Conservation (phyloP, 352 stramenopile genomes). For the Phytophthora litchii region DNA sequence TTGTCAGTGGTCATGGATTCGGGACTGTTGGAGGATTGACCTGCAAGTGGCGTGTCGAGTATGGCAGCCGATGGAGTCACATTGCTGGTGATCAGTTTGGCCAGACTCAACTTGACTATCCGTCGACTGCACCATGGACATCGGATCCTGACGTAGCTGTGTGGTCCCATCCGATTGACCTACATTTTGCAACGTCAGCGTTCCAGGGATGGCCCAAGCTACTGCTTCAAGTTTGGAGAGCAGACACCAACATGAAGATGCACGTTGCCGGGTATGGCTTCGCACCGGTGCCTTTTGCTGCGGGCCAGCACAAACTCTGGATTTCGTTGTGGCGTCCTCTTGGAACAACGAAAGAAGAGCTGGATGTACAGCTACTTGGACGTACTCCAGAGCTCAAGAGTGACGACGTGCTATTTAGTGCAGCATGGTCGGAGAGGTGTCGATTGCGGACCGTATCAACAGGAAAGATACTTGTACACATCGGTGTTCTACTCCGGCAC, state of each 20-base stretch:
- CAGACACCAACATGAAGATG: constrained; percentile 52
- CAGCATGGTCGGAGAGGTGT: constrained; percentile 63
- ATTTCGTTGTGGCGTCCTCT: constrained; percentile 67
- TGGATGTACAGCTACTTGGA: constrained; percentile 54
- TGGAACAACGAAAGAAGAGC: constrained; percentile 53
- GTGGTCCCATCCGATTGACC: constrained; percentile 71
- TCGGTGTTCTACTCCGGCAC: constrained; percentile 61
- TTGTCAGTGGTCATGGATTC: constrained; percentile 62
- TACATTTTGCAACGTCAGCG: constrained; percentile 62
- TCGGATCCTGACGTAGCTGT: constrained; percentile 41
- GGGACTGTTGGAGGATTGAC: constrained; percentile 42
- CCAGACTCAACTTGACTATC: constrained; percentile 71
- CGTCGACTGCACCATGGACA: constrained; percentile 25
- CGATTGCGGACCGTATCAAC: constrained; percentile 69
- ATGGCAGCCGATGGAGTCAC: constrained; percentile 59
- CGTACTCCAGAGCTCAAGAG: constrained; percentile 57
- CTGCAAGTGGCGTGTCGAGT: constrained; percentile 78
- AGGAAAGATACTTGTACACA: constrained; percentile 49
- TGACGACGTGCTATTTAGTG: constrained; percentile 64
- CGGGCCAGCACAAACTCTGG: constrained; percentile 53
- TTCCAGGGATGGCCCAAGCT: constrained; percentile 73
- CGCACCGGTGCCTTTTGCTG: constrained; percentile 54
- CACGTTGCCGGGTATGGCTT: constrained; percentile 68
- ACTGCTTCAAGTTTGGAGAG: constrained; percentile 67
- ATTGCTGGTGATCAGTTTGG: constrained; percentile 63